Evolutionary conservation across 2,329 filamentous ascomycete species (phyloP).

Genomic region (Atkinsonella texensis): DNA sequence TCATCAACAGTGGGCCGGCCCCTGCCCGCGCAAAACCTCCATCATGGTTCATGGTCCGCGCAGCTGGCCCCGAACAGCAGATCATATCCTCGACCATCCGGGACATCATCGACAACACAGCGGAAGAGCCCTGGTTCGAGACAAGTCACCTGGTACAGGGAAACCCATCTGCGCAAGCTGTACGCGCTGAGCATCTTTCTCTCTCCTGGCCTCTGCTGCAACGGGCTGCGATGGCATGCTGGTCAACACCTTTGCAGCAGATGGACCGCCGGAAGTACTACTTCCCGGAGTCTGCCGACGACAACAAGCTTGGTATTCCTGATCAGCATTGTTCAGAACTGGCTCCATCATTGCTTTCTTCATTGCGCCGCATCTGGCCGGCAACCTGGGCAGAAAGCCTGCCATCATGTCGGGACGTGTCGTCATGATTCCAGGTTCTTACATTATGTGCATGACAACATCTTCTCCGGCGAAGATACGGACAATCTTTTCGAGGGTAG

Average conservation of each 20-base stretch:
- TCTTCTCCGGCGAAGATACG: constrained; percentile 50
- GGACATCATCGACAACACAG: constrained; percentile 25
- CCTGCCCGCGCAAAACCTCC: neutral
- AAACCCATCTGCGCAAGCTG: constrained; percentile 43
- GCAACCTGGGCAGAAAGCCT: constrained; percentile 29
- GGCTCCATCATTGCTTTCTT: too few relatives aligned
- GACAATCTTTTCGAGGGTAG: constrained; percentile 44
- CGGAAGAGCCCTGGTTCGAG: constrained; percentile 38
- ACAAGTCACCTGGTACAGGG: constrained; percentile 41
- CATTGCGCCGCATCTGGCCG: constrained; percentile 30
- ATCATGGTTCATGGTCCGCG: constrained; percentile 5
- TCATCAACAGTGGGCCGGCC: too few relatives aligned
- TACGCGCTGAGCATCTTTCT: constrained; percentile 41
- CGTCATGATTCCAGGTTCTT: constrained; percentile 33
- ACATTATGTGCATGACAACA: constrained; percentile 31
- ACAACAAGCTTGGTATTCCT: too few relatives aligned
- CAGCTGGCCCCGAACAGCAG: constrained; percentile 8
- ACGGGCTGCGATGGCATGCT: constrained; percentile 52
- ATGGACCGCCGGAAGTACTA: constrained; percentile 10
- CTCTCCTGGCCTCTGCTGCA: constrained; percentile 47
- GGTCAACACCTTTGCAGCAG: constrained; percentile 46
- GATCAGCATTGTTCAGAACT: too few relatives aligned
- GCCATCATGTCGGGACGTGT: constrained; percentile 31
- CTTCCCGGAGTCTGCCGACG: too few relatives aligned
- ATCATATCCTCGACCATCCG: constrained; percentile 6